phyloP scores from a whole-genome alignment of 2,329 filamentous ascomycete species.

The Colletotrichum neosansevieriae region DNA sequence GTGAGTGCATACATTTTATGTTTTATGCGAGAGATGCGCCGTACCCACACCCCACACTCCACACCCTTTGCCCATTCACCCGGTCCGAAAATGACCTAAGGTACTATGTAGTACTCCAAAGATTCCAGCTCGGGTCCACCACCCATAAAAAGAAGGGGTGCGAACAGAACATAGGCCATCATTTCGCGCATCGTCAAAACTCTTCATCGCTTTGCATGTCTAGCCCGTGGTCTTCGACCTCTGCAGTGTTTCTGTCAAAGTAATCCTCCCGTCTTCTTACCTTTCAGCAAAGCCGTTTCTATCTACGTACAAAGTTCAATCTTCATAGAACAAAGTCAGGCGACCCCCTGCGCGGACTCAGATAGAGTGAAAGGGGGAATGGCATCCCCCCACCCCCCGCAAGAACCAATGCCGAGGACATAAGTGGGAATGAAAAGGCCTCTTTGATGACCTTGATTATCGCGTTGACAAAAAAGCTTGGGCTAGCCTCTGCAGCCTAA shows the following conservation, averaged over 20 bases:
- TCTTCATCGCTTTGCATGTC: no score
- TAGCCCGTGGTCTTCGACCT: no score
- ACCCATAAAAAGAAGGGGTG: not conserved
- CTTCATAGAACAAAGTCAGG: not conserved
- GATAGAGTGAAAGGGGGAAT: not conserved
- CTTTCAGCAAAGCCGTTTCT: not conserved
- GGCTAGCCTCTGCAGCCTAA: no score
- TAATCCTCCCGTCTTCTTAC: constrained; percentile 2
- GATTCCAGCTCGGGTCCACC: constrained; percentile 15
- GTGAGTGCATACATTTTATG: not conserved
- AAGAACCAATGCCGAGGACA: constrained; percentile 1
- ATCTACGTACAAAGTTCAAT: not conserved
- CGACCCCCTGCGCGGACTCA: constrained; percentile 20
- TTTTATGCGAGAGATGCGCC: not conserved
- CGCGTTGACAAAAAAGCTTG: no score
- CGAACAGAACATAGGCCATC: not conserved
- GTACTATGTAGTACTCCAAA: no score
- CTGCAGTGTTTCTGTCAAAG: no score
- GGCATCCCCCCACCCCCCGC: not conserved
- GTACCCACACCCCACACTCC: no score
- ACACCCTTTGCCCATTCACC: not conserved
- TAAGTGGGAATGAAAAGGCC: not conserved
- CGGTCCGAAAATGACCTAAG: no score
- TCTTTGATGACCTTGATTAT: no score
- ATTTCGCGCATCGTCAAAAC: constrained; percentile 7